phyloP scores from a whole-genome alignment of 2,329 filamentous ascomycete genomes.

The Endothia cerciana region DNA sequence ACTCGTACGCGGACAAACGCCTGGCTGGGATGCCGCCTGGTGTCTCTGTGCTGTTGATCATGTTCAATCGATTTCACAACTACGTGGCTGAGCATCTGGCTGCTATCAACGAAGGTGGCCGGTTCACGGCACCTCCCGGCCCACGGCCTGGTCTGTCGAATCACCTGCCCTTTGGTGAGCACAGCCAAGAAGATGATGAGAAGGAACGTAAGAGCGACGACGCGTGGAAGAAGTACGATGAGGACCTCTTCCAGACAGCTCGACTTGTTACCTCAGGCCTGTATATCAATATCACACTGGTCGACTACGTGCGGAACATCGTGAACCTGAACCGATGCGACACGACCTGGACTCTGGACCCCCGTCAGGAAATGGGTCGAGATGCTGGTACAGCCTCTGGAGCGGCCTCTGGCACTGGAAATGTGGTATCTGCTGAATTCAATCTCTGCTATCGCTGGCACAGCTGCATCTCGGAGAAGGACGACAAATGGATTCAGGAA shows the following conservation, averaged over 20 bases:
- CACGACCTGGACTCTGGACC: slow-evolving; percentile 81
- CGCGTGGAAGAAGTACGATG: slow-evolving; percentile 71
- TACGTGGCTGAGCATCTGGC: slow-evolving; percentile 79
- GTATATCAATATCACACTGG: slow-evolving; percentile 78
- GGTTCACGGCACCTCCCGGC: slow-evolving; percentile 69
- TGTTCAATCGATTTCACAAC: slow-evolving; percentile 89
- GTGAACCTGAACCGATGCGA: slow-evolving; percentile 65
- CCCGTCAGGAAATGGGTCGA: slow-evolving; percentile 68
- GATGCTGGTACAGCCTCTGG: slow-evolving; percentile 56
- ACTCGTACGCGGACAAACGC: slow-evolving; percentile 72
- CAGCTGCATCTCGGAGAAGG: slow-evolving; percentile 73
- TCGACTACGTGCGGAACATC: slow-evolving; percentile 80
- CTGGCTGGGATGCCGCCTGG: slow-evolving; percentile 73
- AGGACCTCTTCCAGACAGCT: slow-evolving; percentile 79
- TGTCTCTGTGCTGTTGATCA: slow-evolving; percentile 71
- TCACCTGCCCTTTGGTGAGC: neutral
- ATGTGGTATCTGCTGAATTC: slow-evolving; percentile 86
- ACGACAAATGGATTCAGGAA: slow-evolving; percentile 80
- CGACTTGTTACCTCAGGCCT: slow-evolving; percentile 74
- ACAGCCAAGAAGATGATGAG: slow-evolving; percentile 44
- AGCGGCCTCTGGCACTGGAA: slow-evolving; percentile 74
- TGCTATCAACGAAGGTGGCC: slow-evolving; percentile 80
- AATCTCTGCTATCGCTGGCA: slow-evolving; percentile 90
- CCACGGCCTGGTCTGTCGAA: slow-evolving; percentile 11
- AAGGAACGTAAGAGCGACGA: slow-evolving; percentile 48